Percentiles rank a stretch among this genome's conserved stretches.
phyloP scores from a whole-genome alignment of 768 basidiomycete species.

The Daedaleopsis sinensis region DNA sequence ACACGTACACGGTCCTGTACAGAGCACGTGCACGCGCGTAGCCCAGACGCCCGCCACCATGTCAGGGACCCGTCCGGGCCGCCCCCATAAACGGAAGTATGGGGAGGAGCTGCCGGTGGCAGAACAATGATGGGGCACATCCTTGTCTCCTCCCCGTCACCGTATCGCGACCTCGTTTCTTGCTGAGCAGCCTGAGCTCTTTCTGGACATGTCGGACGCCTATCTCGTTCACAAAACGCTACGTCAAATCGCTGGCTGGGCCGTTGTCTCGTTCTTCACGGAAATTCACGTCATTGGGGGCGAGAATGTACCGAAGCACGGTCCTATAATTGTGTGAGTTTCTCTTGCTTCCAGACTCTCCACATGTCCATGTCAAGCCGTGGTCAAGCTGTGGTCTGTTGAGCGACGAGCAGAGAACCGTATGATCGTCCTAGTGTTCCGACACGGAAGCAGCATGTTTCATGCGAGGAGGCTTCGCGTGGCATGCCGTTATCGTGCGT shows the following conservation, averaged over 20 bases:
- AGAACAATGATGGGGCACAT: background rate
- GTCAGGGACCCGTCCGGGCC: background rate
- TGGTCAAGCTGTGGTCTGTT: background rate
- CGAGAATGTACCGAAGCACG: slow-evolving; percentile 85
- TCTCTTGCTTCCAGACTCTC: background rate
- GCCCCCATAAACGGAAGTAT: background rate
- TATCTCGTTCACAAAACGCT: slow-evolving; percentile 68
- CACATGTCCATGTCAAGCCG: background rate
- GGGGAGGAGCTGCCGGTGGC: background rate
- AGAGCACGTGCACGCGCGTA: background rate
- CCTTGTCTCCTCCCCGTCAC: slow-evolving; percentile 5
- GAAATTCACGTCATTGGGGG: slow-evolving; percentile 85
- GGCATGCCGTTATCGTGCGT: slow-evolving; percentile 3
- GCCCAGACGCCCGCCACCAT: background rate
- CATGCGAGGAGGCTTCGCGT: background rate
- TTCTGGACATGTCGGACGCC: slow-evolving; percentile 34
- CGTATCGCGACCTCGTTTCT: background rate
- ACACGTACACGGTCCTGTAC: background rate
- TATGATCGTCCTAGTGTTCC: background rate
- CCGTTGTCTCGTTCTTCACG: slow-evolving; percentile 85
- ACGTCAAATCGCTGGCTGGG: slow-evolving; percentile 69
- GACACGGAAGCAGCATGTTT: background rate
- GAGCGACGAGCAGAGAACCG: background rate
- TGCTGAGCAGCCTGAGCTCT: background rate
- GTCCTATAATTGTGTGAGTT: slow-evolving; percentile 92